Conservation (phyloP, 2,329 filamentous ascomycete species). For the Colletotrichum sp. region DNA sequence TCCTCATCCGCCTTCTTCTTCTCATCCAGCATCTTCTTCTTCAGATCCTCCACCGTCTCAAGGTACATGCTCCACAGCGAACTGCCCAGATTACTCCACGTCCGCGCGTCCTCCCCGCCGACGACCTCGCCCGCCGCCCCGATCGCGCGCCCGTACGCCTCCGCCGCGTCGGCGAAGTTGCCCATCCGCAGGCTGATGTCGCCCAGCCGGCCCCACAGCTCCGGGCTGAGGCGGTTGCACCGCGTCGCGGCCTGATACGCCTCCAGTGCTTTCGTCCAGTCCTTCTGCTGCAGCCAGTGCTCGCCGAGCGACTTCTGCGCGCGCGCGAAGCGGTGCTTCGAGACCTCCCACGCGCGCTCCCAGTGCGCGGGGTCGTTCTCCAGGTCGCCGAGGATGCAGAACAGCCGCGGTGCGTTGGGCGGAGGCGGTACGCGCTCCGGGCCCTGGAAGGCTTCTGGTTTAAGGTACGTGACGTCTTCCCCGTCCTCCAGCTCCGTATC, state of each 20-base stretch:
- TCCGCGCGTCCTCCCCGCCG: slow-evolving; percentile 88
- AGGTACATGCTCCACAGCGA: slow-evolving; percentile 75
- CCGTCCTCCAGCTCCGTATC: slow-evolving; percentile 46
- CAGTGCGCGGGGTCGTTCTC: slow-evolving; percentile 78
- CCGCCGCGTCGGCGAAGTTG: slow-evolving; percentile 78
- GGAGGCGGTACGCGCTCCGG: slow-evolving; percentile 73
- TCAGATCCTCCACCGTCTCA: slow-evolving; percentile 48
- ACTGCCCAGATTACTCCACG: slow-evolving; percentile 93
- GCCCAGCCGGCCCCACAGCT: slow-evolving; percentile 89
- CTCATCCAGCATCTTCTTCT: slow-evolving; percentile 21
- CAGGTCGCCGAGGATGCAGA: slow-evolving; percentile 93
- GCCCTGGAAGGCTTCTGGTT: slow-evolving; percentile 58
- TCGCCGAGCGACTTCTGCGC: slow-evolving; percentile 89
- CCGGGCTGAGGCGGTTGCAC: slow-evolving; percentile 80
- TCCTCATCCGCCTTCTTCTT: slow-evolving; percentile 28
- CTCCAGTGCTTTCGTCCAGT: slow-evolving; percentile 72
- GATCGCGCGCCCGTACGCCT: slow-evolving; percentile 84
- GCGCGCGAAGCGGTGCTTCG: slow-evolving; percentile 78
- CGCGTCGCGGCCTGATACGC: slow-evolving; percentile 80
- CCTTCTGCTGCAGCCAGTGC: slow-evolving; percentile 70
- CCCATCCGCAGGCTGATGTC: slow-evolving; percentile 84
- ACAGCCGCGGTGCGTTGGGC: slow-evolving; percentile 82
- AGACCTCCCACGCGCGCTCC: slow-evolving; percentile 86
- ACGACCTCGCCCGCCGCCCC: slow-evolving; percentile 62
- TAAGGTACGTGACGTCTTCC: slow-evolving; percentile 60